Conservation (phyloP, 2,329 filamentous ascomycete species). For the Eurotiales sp. region DNA sequence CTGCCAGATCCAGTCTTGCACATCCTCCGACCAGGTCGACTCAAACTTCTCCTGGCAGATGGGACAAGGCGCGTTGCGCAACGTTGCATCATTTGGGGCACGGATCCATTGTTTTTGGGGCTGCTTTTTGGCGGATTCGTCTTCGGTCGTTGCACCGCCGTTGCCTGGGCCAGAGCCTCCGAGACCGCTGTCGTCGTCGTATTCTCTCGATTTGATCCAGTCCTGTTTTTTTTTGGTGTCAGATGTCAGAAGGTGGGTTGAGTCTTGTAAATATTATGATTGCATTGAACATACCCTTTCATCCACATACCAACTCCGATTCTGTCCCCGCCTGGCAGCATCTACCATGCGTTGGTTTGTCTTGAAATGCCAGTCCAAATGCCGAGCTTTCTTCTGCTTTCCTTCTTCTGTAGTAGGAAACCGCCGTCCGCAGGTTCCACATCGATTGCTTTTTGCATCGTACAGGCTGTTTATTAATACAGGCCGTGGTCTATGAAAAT, state of each 20-base stretch:
- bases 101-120: conserved; percentile 69
- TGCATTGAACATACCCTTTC: conserved; percentile 61
- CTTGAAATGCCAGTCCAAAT: conserved; percentile 98
- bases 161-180: conserved; percentile 37
- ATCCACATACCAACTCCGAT: conserved; percentile 92
- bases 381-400: conserved; percentile 78
- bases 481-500: conserved; percentile 62
- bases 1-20: conserved; percentile 95
- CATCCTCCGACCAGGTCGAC: conserved; percentile 85
- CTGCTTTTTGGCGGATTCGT: conserved; percentile 48
- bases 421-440: conserved; percentile 84
- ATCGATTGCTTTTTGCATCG: conserved; percentile 78
- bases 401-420: conserved; percentile 76
- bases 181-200: conserved; percentile 60
- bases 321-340: conserved; percentile 77
- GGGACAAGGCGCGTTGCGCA: conserved; percentile 75
- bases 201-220: conserved; percentile 83
- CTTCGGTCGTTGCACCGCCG: conserved; percentile 38
- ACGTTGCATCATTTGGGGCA: conserved; percentile 72
- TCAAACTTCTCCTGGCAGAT: conserved; percentile 96
- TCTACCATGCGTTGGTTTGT: conserved; percentile 87
- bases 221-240: conserved; percentile 58
- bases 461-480: conserved; percentile 72
- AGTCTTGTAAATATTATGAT: not conserved
- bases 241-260: conserved; percentile 19